phyloP scores from a whole-genome alignment of 148 eudicot species.

The Salicornia ramosissima region DNA sequence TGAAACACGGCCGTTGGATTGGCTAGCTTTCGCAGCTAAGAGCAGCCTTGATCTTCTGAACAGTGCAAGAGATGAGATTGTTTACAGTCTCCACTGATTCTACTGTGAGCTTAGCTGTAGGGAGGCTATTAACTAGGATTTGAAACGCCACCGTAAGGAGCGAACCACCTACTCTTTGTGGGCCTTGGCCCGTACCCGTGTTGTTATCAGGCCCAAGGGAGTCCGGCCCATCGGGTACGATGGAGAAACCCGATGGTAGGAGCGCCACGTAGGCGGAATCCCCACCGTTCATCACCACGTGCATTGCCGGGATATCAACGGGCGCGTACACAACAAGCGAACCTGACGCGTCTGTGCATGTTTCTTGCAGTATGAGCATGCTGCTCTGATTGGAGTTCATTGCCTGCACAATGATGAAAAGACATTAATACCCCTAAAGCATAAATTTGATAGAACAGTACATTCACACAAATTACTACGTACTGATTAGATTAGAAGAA shows the following conservation, averaged over 20 bases:
- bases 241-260: constrained; percentile 83
- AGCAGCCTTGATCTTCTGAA: constrained; percentile 83
- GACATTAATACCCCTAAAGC: neutral
- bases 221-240: constrained; percentile 62
- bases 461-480: neutral
- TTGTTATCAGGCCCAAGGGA: constrained; percentile 27
- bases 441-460: neutral
- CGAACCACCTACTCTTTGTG: constrained; percentile 47
- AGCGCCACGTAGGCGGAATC: constrained; percentile 90
- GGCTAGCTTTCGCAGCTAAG: constrained; percentile 63
- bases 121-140: constrained; percentile 81
- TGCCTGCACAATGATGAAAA: constrained; percentile 40
- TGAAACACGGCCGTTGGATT: neutral
- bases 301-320: constrained; percentile 91
- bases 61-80: constrained; percentile 81
- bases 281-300: constrained; percentile 93
- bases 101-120: constrained; percentile 84
- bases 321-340: constrained; percentile 96
- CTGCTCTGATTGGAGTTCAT: constrained; percentile 77
- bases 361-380: constrained; percentile 92
- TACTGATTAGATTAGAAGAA: neutral
- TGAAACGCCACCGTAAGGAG: constrained; percentile 85
- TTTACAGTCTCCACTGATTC: constrained; percentile 92
- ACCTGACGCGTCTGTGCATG: constrained; percentile 81
- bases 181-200: constrained; percentile 17